Evolutionary conservation across 225 moss, liverwort and hornwort genomes (phyloP).

Genomic region (Pseudoscleropodium purum): DNA sequence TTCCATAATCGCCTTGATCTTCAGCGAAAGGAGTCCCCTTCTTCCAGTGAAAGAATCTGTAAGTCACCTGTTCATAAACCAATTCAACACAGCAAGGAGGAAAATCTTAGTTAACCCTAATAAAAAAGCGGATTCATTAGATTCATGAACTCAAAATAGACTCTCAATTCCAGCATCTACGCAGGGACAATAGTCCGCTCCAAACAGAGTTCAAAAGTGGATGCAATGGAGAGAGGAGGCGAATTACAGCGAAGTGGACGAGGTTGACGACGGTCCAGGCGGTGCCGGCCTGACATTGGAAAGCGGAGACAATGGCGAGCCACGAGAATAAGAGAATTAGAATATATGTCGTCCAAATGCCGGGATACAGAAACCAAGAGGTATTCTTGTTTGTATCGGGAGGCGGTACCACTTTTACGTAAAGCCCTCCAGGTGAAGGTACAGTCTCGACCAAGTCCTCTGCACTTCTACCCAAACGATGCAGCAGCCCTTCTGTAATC

Average conservation of each 20-base stretch:
- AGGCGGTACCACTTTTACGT: constrained; percentile 91
- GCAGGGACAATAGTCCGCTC: not conserved
- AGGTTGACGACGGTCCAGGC: constrained; percentile 96
- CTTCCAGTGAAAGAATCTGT: constrained; percentile 98
- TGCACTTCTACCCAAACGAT: constrained; percentile 45
- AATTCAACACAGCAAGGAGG: not conserved
- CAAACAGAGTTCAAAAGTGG: not conserved
- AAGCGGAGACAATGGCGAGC: constrained; percentile 85
- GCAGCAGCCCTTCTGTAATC: constrained; percentile 59
- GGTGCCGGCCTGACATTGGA: constrained; percentile 79
- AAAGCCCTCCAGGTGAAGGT: constrained; percentile 44
- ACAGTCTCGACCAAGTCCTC: constrained; percentile 46
- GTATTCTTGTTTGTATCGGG: constrained; percentile 99
- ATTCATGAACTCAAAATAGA: not conserved
- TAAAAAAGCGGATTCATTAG: not conserved
- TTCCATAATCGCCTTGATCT: constrained; percentile 98
- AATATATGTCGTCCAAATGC: constrained; percentile 96
- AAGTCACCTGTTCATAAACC: constrained; percentile 59
- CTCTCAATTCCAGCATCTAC: not conserved
- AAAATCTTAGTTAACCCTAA: not conserved
- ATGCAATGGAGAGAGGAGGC: not conserved
- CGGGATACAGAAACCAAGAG: constrained; percentile 95
- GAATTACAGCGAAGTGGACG: constrained; percentile 72
- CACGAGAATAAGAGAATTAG: constrained; percentile 88
- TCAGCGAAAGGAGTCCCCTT: constrained; percentile 95